Percentiles rank a stretch among this genome's conserved stretches.
Evolutionary conservation across 306 rosid genomes (phyloP).

Genomic region (Hippophae tibetana): DNA sequence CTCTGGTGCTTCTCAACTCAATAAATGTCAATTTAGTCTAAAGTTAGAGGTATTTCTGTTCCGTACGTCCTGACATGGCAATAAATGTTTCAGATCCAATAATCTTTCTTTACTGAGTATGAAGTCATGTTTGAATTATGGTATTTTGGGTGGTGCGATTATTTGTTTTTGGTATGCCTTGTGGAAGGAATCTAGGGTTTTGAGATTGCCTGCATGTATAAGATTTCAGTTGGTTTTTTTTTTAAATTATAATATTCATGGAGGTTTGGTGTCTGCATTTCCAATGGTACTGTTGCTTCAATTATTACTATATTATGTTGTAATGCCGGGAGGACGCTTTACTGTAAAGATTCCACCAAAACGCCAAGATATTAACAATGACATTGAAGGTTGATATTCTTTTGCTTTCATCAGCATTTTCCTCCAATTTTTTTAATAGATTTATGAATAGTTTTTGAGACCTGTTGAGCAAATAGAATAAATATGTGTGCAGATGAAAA

Average conservation of each 20-base stretch:
- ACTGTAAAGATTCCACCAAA: no score
- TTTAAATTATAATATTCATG: conserved; percentile 12
- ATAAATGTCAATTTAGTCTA: not conserved
- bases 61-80: conserved; percentile 25
- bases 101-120: conserved; percentile 17
- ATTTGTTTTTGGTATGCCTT: conserved; percentile 14
- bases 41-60: conserved; percentile 25
- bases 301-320: conserved; percentile 15
- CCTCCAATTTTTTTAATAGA: conserved; percentile 1
- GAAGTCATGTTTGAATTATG: conserved; percentile 20
- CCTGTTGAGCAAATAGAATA: conserved; percentile 12
- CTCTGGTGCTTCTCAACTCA: not conserved
- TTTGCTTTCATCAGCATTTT: conserved; percentile 14
- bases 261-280: conserved; percentile 22
- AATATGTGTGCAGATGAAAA: not conserved
- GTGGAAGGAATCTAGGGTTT: conserved; percentile 47
- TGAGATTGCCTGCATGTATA: conserved; percentile 5
- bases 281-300: conserved; percentile 28
- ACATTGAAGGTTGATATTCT: not conserved
- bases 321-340: no score
- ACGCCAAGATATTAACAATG: no score
- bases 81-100: conserved; percentile 55
- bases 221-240: conserved; percentile 20
- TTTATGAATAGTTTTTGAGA: conserved; percentile 16
- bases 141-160: conserved; percentile 14